Percentiles rank a stretch among this genome's conserved stretches.
Conservation (phyloP, 371 early-diverging fungal species). For the Umbelopsis sp. region DNA sequence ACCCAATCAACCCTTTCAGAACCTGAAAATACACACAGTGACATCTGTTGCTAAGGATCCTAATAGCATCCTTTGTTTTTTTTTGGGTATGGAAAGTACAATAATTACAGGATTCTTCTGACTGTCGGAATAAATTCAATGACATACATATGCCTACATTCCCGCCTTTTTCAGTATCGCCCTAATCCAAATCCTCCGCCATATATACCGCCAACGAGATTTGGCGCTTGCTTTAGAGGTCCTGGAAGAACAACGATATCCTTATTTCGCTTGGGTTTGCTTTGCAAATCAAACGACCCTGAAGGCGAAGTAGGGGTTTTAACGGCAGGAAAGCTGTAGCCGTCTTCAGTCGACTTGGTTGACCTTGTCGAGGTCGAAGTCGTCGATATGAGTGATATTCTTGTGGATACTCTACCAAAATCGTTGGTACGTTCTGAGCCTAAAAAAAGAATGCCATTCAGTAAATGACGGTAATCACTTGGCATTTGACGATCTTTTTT, state of each 20-base stretch:
- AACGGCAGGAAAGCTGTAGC: neutral
- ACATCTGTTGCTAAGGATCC: no score
- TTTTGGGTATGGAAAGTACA: no score
- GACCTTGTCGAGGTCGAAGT: neutral
- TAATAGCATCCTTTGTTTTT: no score
- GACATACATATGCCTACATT: neutral
- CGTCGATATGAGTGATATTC: neutral
- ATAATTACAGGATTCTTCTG: neutral
- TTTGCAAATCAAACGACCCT: constrained; percentile 2
- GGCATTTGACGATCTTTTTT: neutral
- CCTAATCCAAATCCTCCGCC: constrained; percentile 6
- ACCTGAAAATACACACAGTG: no score
- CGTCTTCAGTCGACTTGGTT: constrained; percentile 4
- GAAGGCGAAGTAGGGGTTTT: neutral
- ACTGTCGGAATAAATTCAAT: neutral
- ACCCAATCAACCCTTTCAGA: no score
- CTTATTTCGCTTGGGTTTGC: neutral
- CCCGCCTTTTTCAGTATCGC: constrained; percentile 8
- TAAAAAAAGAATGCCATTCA: neutral
- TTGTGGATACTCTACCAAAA: neutral
- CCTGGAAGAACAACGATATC: neutral
- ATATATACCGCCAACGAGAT: neutral
- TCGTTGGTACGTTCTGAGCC: neutral
- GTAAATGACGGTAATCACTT: neutral
- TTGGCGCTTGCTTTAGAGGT: neutral